Evolutionary conservation across 2,329 filamentous ascomycete genomes (phyloP), one percentile per base, ranked within the genome.

Genomic region (Amauroascus niger): DNA sequence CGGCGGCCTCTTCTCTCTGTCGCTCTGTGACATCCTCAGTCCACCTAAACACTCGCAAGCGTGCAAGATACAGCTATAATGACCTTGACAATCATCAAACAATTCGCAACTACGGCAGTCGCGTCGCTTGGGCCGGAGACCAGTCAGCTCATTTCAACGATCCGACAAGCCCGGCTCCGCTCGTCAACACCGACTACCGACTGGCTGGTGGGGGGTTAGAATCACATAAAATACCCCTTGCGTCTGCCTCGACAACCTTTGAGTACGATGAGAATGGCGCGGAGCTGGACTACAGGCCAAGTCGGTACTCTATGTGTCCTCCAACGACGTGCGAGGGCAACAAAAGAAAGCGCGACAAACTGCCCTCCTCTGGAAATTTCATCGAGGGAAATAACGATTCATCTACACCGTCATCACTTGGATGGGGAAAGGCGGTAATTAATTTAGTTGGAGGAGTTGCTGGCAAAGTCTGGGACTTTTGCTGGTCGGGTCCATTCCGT

Each of bases 381-480:
- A 28, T 22, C 5, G 39, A 49, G 20, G 26, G 18, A 16, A 5
- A 6, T 13, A 14, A 20, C 4, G 44, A 30, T 9, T 33, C 43
- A 18, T 40, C 43, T 32, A 48, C 48, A 43, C 39, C 28, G 44
- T 20, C 52, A 18, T 45, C 52, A 9, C 18, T 39, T n/a, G 56
- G 53, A 45, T 60, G 49, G 61, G 64, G 55, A 37, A 68, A 64
- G 32, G 63, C 71, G 1, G 68, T 75, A 6, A 67, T 74, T 45
- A 69, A 67, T 30, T 65, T 70, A 4, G 71, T 75, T 2, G 71
- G 63, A 24, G 63, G 62, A 1, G 59, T 68, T n/a, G 66, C 67
- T 8, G 86, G 87, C 16, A 91, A 84, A 63, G 82, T 95, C 0
- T 89, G 88, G 79, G 80, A 89, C 60, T 93, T 95, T 62, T 95